phyloP scores from a whole-genome alignment of 2,329 filamentous ascomycete species.

The Fusarium sacchari region DNA sequence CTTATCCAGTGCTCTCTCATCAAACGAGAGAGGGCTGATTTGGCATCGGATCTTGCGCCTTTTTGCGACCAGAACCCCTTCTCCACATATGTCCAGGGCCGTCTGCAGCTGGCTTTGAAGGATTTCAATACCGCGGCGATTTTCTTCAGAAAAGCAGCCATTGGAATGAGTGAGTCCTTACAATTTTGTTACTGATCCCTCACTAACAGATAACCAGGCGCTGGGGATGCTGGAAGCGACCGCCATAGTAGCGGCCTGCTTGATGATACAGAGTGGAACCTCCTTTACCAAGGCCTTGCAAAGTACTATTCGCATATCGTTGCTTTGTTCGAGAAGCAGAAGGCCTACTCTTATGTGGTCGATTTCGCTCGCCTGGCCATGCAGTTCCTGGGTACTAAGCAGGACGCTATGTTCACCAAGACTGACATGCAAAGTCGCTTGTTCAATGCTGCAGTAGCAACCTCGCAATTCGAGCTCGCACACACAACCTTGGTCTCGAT shows the following conservation, averaged over 20 bases:
- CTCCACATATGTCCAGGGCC: constrained; percentile 85
- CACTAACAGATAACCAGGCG: constrained; percentile 53
- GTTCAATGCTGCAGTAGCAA: constrained; percentile 83
- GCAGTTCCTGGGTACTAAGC: constrained; percentile 61
- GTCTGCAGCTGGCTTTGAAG: constrained; percentile 77
- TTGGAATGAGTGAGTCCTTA: constrained; percentile 78
- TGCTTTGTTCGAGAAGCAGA: constrained; percentile 80
- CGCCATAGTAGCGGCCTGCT: constrained; percentile 74
- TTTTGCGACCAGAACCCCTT: constrained; percentile 69
- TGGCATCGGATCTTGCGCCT: constrained; percentile 66
- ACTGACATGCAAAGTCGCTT: constrained; percentile 83
- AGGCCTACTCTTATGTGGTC: constrained; percentile 81
- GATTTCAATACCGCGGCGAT: constrained; percentile 78
- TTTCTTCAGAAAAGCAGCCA: constrained; percentile 84
- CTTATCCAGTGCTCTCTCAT: constrained; percentile 71
- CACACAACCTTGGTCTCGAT: constrained; percentile 82
- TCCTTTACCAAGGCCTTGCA: constrained; percentile 76
- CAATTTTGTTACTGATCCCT: background rate
- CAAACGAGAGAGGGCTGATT: constrained; percentile 67
- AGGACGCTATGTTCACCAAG: constrained; percentile 56
- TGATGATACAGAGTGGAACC: constrained; percentile 77
- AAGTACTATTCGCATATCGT: constrained; percentile 90
- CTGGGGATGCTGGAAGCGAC: constrained; percentile 57
- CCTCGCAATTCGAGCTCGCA: constrained; percentile 82
- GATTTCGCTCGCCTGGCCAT: constrained; percentile 84